phyloP scores from a whole-genome alignment of 805 yeast genomes.

The Hanseniaspora lachancei region DNA sequence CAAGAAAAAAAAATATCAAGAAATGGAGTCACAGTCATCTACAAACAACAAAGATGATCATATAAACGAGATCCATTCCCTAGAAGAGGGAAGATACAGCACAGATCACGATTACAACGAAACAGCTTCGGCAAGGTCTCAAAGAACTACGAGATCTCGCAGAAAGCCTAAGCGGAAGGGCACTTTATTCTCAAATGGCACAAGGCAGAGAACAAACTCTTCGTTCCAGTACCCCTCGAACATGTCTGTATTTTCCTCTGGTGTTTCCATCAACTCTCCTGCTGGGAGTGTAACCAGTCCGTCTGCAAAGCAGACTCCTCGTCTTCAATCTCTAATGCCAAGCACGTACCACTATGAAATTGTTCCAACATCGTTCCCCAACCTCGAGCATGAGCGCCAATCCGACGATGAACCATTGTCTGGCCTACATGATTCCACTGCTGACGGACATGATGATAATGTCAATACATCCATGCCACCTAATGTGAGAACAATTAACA shows the following conservation, averaged over 20 bases:
- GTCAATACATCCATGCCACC: not conserved
- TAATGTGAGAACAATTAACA: not conserved
- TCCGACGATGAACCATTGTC: not conserved
- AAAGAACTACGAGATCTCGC: not conserved
- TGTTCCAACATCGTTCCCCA: constrained; percentile 4
- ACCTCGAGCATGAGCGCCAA: not conserved
- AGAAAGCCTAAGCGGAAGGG: not conserved
- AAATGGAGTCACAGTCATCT: not conserved
- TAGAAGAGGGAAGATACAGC: constrained; percentile 6
- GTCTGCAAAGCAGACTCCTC: not conserved
- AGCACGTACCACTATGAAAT: constrained; percentile 3
- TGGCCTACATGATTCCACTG: not conserved
- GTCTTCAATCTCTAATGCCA: not conserved
- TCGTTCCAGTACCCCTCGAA: constrained; percentile 11
- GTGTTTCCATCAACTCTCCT: not conserved
- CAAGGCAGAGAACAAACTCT: constrained; percentile 10
- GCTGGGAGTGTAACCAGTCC: not conserved
- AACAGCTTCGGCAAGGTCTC: not conserved
- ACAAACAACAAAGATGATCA: not conserved
- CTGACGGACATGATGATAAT: not conserved
- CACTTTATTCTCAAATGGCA: not conserved
- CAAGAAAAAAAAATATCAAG: not conserved
- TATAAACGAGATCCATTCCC: not conserved
- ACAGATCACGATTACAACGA: not conserved
- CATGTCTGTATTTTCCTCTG: constrained; percentile 6